Evolutionary conservation across 1,284 basidiomycete genomes (phyloP).

Genomic region (Fomitopsis schrenkii): DNA sequence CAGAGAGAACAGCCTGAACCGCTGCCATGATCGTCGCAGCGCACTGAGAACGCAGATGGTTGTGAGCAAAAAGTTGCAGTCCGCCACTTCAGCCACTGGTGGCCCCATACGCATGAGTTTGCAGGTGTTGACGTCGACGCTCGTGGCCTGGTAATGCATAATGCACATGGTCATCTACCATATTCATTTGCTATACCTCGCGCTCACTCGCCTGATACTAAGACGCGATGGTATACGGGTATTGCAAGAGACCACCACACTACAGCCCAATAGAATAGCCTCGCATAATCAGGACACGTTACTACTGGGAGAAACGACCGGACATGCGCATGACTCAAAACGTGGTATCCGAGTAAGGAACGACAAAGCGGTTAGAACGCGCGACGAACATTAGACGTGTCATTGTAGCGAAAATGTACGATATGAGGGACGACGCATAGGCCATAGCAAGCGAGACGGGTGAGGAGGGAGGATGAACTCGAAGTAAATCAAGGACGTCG

Average conservation of each 20-base stretch:
- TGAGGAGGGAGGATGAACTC: constrained; percentile 7
- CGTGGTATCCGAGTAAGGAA: constrained; percentile 61
- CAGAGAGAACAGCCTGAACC: constrained; percentile 66
- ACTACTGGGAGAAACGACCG: constrained; percentile 46
- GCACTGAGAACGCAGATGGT: background rate
- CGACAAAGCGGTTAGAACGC: constrained; percentile 35
- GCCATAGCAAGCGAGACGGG: constrained; percentile 23
- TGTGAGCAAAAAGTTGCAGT: background rate
- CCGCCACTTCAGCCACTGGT: constrained; percentile 2
- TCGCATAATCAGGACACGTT: constrained; percentile 24
- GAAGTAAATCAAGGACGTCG: constrained; percentile 1
- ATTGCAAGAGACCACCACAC: constrained; percentile 30
- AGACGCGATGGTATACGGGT: constrained; percentile 34
- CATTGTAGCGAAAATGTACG: constrained; percentile 43
- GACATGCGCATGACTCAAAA: constrained; percentile 27
- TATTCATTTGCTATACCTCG: background rate
- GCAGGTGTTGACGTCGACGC: background rate
- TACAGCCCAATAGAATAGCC: constrained; percentile 31
- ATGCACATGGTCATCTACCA: too few species aligned
- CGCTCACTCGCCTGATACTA: background rate
- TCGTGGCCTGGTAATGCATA: too few species aligned
- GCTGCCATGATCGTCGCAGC: constrained; percentile 10
- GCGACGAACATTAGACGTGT: constrained; percentile 23
- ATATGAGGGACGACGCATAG: constrained; percentile 34
- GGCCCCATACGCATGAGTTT: background rate